phyloP scores from a whole-genome alignment of 331 rosid genomes.

The Phaseolus coccineus region DNA sequence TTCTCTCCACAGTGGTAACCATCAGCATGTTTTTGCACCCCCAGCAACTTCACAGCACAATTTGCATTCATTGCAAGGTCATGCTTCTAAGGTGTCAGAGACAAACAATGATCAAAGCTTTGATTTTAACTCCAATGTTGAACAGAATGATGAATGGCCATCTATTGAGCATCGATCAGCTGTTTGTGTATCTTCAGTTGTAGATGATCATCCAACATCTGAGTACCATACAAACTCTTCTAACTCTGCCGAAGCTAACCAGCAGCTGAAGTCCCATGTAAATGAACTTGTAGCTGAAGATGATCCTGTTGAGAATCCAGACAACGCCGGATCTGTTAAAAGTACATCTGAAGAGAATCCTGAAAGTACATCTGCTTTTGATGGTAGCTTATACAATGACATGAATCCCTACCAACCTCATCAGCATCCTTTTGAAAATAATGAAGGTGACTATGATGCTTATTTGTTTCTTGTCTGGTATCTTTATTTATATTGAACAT shows the following conservation, averaged over 20 bases:
- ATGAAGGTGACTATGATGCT: constrained; percentile 64
- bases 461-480: constrained; percentile 8
- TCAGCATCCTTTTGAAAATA: constrained; percentile 62
- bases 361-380: constrained; percentile 66
- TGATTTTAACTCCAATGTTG: constrained; percentile 46
- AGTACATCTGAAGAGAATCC: constrained; percentile 68
- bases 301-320: constrained; percentile 58
- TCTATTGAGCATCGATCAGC: constrained; percentile 74
- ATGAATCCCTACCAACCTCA: constrained; percentile 69
- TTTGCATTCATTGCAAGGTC: constrained; percentile 59
- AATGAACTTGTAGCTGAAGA: constrained; percentile 71
- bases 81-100: constrained; percentile 60
- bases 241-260: constrained; percentile 57
- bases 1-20: constrained; percentile 57
- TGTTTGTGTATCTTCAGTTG: constrained; percentile 59
- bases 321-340: constrained; percentile 60
- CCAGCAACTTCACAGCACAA: constrained; percentile 57
- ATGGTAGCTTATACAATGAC: constrained; percentile 67
- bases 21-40: constrained; percentile 56
- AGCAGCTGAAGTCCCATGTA: constrained; percentile 50
- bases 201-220: constrained; percentile 59
- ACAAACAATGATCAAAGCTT: constrained; percentile 51
- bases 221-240: constrained; percentile 62
- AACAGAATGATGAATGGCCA: constrained; percentile 86
- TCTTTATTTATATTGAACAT: constrained; percentile 27